Evolutionary conservation across 345 rosid species (phyloP), one percentile per base, ranked within the genome.

Genomic region (Populus alba): DNA sequence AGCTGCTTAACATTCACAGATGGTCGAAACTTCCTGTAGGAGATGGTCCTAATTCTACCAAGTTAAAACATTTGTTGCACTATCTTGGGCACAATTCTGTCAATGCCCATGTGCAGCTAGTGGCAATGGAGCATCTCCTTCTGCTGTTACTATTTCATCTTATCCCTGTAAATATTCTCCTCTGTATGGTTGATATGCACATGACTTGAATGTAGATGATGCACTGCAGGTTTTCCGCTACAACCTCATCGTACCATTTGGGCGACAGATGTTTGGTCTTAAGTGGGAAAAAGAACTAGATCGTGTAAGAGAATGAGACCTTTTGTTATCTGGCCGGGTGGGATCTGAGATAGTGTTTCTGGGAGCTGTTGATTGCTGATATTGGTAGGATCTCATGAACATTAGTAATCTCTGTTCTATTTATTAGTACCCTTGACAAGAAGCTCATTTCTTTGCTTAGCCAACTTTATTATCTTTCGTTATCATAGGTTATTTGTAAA

Each of bases 211-310:
- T 75, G 61, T 13, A 11, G 15, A 35, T 49, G 6, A 6, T 63
- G n/a, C 27, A 41, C 75, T 76, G 76, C 87, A 93, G 99, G 94
- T 95, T 70, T 90, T 93, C 68, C 85, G 92, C 76, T 92, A 95
- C 73, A 95, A 93, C 61, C 87, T 95, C 66, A 92, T 95, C 0
- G 97, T 88, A 33, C 97, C 97, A 13, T 91, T 91, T 33, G 97
- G 98, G 31, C 97, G 97, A 4, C 98, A 92, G 80, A 91, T 95
- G 92, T 74, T 80, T 77, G 98, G 97, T 75, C 45, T 92, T 77
- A 95, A 95, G 75, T 92, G 97, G 97, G 94, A 92, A 81, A 95
- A 89, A 79, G 98, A 95, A 81, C 62, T 92, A 37, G 90, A 87
- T 81, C 87, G 89, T 72, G 62, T 95, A 62, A 83, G 89, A 12